phyloP scores from a whole-genome alignment of 192 early-diverging fungal species.

The Coemansia sp. region DNA sequence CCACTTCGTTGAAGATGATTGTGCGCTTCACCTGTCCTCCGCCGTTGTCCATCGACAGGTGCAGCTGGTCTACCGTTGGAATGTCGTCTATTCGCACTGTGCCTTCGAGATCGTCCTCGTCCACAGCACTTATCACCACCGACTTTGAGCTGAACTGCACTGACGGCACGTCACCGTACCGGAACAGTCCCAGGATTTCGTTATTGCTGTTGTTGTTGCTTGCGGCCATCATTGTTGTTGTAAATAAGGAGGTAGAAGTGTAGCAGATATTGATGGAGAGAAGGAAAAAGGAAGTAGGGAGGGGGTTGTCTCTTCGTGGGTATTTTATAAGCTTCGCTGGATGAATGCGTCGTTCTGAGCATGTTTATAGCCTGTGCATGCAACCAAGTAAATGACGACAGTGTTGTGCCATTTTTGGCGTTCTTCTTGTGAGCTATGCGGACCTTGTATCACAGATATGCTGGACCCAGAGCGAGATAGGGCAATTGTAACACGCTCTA shows the following conservation, averaged over 20 bases:
- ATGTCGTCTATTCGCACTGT: conserved; percentile 22
- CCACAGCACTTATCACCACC: conserved; percentile 8
- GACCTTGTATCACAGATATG: no score
- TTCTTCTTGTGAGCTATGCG: no score
- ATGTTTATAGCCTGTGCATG: neutral
- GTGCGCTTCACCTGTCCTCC: conserved; percentile 24
- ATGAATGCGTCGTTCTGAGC: neutral
- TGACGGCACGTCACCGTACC: conserved; percentile 7
- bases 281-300: neutral
- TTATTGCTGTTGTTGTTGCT: neutral
- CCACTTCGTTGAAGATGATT: conserved; percentile 30
- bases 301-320: neutral
- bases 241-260: no score
- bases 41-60: conserved; percentile 19
- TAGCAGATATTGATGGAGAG: neutral
- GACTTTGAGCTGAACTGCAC: conserved; percentile 34
- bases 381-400: neutral
- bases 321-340: neutral
- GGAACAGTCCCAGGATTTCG: conserved; percentile 9
- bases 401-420: no score
- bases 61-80: conserved; percentile 30
- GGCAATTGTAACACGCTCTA: no score
- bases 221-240: neutral
- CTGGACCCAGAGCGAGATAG: no score
- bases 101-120: conserved; percentile 27